Evolutionary conservation across 1,284 basidiomycete genomes (phyloP).

Genomic region (Trichosporon coremiiforme): DNA sequence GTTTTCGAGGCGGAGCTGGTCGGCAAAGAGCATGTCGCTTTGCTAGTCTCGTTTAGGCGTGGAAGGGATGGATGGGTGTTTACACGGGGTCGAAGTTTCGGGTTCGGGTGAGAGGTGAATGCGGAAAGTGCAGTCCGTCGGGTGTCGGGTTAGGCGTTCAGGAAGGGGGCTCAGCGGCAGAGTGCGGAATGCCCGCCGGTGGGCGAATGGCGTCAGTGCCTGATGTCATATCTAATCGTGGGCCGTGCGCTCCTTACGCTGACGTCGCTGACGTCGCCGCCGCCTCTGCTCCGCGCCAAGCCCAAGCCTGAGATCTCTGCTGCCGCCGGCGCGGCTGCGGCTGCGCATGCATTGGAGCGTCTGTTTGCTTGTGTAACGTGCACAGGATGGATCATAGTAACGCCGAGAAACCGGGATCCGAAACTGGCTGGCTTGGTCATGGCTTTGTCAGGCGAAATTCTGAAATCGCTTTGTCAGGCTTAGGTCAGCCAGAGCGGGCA

Average conservation of each 20-base stretch:
- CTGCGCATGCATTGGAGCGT: no score
- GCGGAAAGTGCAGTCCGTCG: background rate
- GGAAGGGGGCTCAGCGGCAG: background rate
- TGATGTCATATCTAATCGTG: constrained; percentile 8
- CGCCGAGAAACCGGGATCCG: no score
- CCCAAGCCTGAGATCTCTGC: background rate
- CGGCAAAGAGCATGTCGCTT: constrained; percentile 14
- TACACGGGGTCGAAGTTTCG: constrained; percentile 5
- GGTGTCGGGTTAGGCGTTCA: constrained; percentile 7
- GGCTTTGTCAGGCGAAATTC: background rate
- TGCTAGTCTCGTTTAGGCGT: no score
- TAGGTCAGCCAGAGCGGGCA: background rate
- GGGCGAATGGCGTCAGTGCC: constrained; percentile 9
- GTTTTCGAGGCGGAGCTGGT: constrained; percentile 17
- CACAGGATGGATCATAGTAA: no score
- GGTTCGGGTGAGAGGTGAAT: constrained; percentile 9
- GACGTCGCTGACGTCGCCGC: constrained; percentile 4
- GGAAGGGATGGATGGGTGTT: no score
- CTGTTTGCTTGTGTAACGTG: no score
- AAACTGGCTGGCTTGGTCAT: background rate
- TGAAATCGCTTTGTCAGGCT: background rate
- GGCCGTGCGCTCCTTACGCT: background rate
- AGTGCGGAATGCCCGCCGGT: background rate
- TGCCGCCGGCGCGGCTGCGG: no score
- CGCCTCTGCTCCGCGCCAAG: background rate